Conservation (phyloP, 164 flowering plant genomes). For the Magnolia changhungtana region DNA sequence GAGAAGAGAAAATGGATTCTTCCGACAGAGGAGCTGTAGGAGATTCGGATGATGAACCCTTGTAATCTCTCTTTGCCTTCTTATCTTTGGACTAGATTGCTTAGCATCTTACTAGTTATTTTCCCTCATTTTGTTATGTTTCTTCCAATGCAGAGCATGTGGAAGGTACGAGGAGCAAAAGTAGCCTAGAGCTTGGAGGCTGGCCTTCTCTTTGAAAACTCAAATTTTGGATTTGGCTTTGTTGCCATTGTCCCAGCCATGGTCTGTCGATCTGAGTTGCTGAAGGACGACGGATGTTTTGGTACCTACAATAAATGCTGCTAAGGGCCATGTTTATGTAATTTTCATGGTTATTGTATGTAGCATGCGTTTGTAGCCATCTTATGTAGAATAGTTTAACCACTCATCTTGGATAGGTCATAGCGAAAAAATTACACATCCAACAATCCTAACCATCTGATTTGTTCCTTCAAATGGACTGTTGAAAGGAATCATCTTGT, state of each 20-base stretch:
- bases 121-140: neutral
- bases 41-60: slow-evolving; percentile 79
- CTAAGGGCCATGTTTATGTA: neutral
- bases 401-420: too few relatives aligned
- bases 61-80: slow-evolving; percentile 16
- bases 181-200: neutral
- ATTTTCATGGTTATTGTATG: too few relatives aligned
- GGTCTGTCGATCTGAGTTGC: neutral
- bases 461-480: too few relatives aligned
- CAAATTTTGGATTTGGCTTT: neutral
- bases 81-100: neutral
- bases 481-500: neutral
- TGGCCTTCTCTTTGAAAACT: neutral
- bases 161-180: slow-evolving; percentile 42
- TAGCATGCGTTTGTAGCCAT: too few relatives aligned
- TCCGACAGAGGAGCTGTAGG: slow-evolving; percentile 24
- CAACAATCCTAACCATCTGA: too few relatives aligned
- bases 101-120: neutral
- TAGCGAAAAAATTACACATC: too few relatives aligned
- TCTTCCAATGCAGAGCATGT: slow-evolving; percentile 46
- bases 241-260: neutral
- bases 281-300: neutral
- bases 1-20: slow-evolving; percentile 18
- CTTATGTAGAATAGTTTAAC: too few relatives aligned
- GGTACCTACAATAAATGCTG: neutral